A percentile compares a stretch with the other conserved stretches of the same genome.
Conservation (phyloP, 805 yeast species). For the Candida odintsovae region DNA sequence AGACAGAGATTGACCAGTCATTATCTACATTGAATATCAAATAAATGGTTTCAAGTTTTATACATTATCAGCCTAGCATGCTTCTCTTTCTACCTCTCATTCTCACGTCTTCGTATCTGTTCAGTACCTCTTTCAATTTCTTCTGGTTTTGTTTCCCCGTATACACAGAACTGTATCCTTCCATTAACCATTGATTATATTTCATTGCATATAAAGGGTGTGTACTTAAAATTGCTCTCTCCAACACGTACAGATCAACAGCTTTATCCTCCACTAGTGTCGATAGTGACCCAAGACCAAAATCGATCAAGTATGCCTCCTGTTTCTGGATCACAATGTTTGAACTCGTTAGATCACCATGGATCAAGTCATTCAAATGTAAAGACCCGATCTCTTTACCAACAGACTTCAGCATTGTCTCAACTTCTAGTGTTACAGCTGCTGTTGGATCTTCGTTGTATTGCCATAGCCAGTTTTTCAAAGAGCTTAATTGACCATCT, state of each 20-base stretch:
- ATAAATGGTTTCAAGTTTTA: neutral
- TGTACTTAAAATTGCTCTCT: slow-evolving; percentile 85
- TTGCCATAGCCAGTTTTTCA: slow-evolving; percentile 72
- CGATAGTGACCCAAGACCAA: slow-evolving; percentile 81
- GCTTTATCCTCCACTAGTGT: slow-evolving; percentile 86
- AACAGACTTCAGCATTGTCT: slow-evolving; percentile 42
- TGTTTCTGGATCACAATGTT: slow-evolving; percentile 56
- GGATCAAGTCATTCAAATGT: slow-evolving; percentile 75
- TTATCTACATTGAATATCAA: slow-evolving; percentile 11
- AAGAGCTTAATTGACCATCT: slow-evolving; percentile 49
- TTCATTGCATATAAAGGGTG: slow-evolving; percentile 67
- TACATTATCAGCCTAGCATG: slow-evolving; percentile 62
- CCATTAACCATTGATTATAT: slow-evolving; percentile 66
- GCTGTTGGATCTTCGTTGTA: slow-evolving; percentile 28
- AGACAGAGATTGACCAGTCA: slow-evolving; percentile 21
- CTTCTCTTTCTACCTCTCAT: slow-evolving; percentile 92
- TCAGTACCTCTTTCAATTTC: slow-evolving; percentile 45
- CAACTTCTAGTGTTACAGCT: slow-evolving; percentile 33
- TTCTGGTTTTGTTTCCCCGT: slow-evolving; percentile 30
- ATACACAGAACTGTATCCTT: slow-evolving; percentile 54
- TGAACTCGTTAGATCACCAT: slow-evolving; percentile 92
- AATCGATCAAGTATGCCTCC: slow-evolving; percentile 72
- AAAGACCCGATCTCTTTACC: slow-evolving; percentile 65
- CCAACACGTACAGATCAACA: slow-evolving; percentile 92
- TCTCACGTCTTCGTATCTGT: slow-evolving; percentile 76